Evolutionary conservation across 2,329 filamentous ascomycete genomes (phyloP), one percentile per base, ranked within the genome.

Genomic region (Phaeoacremonium minimum): DNA sequence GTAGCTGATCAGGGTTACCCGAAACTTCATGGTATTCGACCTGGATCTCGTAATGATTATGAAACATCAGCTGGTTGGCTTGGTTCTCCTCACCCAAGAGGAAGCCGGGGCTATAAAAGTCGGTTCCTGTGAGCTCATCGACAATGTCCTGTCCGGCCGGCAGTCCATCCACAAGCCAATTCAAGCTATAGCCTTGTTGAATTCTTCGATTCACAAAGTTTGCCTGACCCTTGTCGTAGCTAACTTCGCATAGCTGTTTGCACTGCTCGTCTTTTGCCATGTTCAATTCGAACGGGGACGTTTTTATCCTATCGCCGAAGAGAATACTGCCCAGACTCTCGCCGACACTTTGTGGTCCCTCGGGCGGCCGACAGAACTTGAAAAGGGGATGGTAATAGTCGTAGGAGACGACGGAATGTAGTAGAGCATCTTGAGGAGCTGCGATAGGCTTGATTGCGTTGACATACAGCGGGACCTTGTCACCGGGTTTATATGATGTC

Each of bases 271-370:
- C 93, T 44, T 80, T 69, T 37, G 67, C 80, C 90, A 98, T 96
- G 48, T 80, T 77, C 42, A 97, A 70, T 55, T 95, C 80, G 55
- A 95, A 95, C 0, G 91, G 87, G 22, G 91, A 97, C n/a, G 88
- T 95, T 67, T 88, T 88, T 66, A 98, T 98, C 38, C 93, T 80
- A 65, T 98, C 93, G 48, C 93, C 93, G 51, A 98, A 98, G 35
- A 98, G 66, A 56, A 98, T 98, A 70, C 91, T 96, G 16, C 93
- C 93, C 45, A 98, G 64, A 46, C 87, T 93, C 66, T 96, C 93
- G 28, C 87, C 83, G 15, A 95, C 80, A 67, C 85, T 77, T 57
- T 90, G 63, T 7, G 89, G 82, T 3, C 87, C 87, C 42, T 73
- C 81, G 38, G 85, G 67, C 3, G 91, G 93, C 49, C 76, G 67